Evolutionary conservation across 2,329 filamentous ascomycete genomes (phyloP).

Genomic region (Botrytis fabae): DNA sequence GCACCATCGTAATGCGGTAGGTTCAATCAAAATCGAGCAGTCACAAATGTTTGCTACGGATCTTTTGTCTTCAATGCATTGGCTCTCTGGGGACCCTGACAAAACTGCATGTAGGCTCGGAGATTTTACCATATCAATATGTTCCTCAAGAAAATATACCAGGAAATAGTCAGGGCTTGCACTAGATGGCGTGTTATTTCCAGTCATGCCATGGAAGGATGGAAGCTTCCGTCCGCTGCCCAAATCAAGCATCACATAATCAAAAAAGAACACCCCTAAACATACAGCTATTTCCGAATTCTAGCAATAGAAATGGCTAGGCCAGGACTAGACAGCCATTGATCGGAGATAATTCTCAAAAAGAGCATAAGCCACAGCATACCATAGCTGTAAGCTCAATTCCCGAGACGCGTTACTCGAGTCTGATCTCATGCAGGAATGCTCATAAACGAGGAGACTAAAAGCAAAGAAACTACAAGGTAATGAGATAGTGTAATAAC

Average conservation of each 20-base stretch:
- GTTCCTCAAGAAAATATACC: background rate
- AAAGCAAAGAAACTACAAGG: background rate
- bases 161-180: background rate
- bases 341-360: background rate
- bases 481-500: background rate
- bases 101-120: background rate
- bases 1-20: background rate
- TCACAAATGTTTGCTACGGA: background rate
- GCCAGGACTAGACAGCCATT: background rate
- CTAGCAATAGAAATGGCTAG: background rate
- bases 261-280: background rate
- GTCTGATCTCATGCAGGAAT: too few species aligned
- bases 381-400: background rate
- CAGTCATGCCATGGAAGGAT: background rate
- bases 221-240: background rate
- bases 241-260: background rate
- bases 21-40: background rate
- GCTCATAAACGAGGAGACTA: too few species aligned
- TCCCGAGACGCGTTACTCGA: background rate
- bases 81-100: background rate
- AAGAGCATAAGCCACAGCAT: background rate
- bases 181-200: background rate
- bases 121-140: background rate
- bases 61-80: background rate
- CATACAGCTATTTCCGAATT: background rate